phyloP scores from a whole-genome alignment of 2,329 filamentous ascomycete genomes.

The Pleoardoris graminearum region DNA sequence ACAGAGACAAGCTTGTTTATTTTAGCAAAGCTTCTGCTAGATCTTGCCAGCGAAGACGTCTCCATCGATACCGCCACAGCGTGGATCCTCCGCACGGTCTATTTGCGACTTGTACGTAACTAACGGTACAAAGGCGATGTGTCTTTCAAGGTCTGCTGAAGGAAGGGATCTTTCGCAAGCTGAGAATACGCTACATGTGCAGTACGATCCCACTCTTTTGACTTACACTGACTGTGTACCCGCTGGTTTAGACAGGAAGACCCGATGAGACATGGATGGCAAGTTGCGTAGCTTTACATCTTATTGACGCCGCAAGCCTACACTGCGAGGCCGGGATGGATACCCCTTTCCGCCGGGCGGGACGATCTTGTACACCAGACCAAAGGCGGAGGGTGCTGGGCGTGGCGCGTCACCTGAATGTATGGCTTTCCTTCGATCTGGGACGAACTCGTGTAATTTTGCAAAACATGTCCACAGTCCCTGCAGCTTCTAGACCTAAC shows the following conservation, averaged over 20 bases:
- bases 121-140: no score
- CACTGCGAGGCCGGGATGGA: slow-evolving; percentile 47
- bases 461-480: slow-evolving; percentile 50
- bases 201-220: no score
- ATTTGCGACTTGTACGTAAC: slow-evolving; percentile 60
- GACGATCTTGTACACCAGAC: slow-evolving; percentile 40
- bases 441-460: slow-evolving; percentile 58
- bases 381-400: slow-evolving; percentile 52
- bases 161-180: no score
- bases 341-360: slow-evolving; percentile 14
- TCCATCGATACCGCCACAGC: slow-evolving; percentile 50
- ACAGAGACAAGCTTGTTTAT: slow-evolving; percentile 48
- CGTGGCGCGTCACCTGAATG: slow-evolving; percentile 61
- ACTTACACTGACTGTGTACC: no score
- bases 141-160: no score
- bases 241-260: slow-evolving; percentile 55
- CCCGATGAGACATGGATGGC: slow-evolving; percentile 62
- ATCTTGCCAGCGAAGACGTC: slow-evolving; percentile 40
- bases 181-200: no score
- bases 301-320: slow-evolving; percentile 58
- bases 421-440: slow-evolving; percentile 63
- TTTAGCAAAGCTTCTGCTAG: slow-evolving; percentile 52
- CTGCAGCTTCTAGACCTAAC: slow-evolving; percentile 45
- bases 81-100: slow-evolving; percentile 59
- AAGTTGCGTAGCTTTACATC: slow-evolving; percentile 61